A percentile compares a stretch with the other conserved stretches of the same genome.
Evolutionary conservation across 2,329 filamentous ascomycete species (phyloP).

Genomic region (Corynespora cassiicola): DNA sequence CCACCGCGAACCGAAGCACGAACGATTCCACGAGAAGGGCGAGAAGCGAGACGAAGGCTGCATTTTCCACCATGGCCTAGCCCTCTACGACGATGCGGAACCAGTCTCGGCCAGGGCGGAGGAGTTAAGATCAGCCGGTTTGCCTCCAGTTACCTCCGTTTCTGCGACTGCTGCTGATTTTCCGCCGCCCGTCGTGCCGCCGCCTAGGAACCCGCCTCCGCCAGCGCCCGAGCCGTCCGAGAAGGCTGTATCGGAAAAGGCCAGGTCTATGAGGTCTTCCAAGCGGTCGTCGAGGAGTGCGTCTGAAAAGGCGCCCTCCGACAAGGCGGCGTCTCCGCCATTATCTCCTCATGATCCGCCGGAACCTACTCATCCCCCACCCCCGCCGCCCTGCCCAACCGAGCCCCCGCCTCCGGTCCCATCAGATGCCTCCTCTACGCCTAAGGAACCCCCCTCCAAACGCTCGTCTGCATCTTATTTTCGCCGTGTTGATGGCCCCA

Average conservation of each 20-base stretch:
- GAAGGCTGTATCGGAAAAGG: constrained; percentile 5
- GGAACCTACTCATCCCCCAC: constrained; percentile 12
- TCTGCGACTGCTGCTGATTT: constrained; percentile 48
- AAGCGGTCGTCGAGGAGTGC: neutral
- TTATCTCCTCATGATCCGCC: constrained; percentile 11
- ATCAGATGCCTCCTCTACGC: constrained; percentile 3
- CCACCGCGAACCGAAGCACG: constrained; percentile 58
- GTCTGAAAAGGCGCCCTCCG: constrained; percentile 1
- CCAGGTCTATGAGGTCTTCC: neutral
- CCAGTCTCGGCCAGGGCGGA: constrained; percentile 38
- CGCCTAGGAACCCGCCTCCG: constrained; percentile 34
- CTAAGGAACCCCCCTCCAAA: constrained; percentile 6
- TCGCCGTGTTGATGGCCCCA: too few relatives aligned
- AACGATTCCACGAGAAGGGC: constrained; percentile 48
- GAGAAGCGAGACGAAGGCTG: constrained; percentile 54
- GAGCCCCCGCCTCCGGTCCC: constrained; percentile 4
- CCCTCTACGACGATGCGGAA: constrained; percentile 57
- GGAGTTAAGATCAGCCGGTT: constrained; percentile 46
- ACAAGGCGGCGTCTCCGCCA: constrained; percentile 13
- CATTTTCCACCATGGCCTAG: constrained; percentile 57
- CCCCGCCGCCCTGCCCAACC: too few relatives aligned
- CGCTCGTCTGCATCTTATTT: too few relatives aligned
- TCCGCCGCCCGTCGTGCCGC: constrained; percentile 44
- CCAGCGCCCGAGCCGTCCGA: constrained; percentile 17
- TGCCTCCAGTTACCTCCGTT: constrained; percentile 42